Evolutionary conservation across 2,329 filamentous ascomycete genomes (phyloP).

Genomic region (Drechslerella dactyloides): DNA sequence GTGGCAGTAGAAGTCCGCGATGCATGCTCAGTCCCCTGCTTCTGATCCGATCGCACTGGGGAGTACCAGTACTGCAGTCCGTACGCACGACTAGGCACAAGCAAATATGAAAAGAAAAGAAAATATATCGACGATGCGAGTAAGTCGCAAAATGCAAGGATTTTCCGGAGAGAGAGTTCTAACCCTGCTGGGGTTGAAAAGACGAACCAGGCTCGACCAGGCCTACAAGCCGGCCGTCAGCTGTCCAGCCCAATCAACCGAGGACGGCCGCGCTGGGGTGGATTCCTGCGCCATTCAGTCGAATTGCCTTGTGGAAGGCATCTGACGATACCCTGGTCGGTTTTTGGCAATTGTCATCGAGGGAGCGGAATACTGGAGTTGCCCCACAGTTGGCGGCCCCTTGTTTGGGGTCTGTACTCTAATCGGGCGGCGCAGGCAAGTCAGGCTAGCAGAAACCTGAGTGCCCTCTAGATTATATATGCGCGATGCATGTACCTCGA

Average conservation of each 20-base stretch:
- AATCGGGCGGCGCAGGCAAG: slow-evolving; percentile 26
- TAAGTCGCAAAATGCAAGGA: slow-evolving; percentile 50
- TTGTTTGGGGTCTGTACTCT: slow-evolving; percentile 41
- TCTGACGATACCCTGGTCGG: slow-evolving; percentile 21
- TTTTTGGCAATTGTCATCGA: slow-evolving; percentile 16
- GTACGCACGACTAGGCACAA: slow-evolving; percentile 42
- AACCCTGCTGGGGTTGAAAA: slow-evolving; percentile 42
- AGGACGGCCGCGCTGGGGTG: slow-evolving; percentile 28
- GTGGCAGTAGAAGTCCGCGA: slow-evolving; percentile 32
- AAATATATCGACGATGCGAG: slow-evolving; percentile 45
- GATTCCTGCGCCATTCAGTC: slow-evolving; percentile 18
- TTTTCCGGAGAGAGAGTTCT: slow-evolving; percentile 49
- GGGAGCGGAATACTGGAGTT: slow-evolving; percentile 26
- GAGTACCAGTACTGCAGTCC: slow-evolving; percentile 28
- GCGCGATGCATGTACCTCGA: too few species aligned
- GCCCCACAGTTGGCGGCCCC: slow-evolving; percentile 47
- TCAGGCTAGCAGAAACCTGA: slow-evolving; percentile 31
- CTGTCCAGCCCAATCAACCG: slow-evolving; percentile 49
- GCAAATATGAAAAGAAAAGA: slow-evolving; percentile 42
- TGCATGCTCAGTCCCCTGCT: slow-evolving; percentile 46
- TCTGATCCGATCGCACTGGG: slow-evolving; percentile 40
- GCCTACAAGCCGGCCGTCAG: slow-evolving; percentile 25
- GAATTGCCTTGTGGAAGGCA: slow-evolving; percentile 34
- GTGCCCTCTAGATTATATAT: too few species aligned
- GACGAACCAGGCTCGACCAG: slow-evolving; percentile 42